Evolutionary conservation across 2,329 filamentous ascomycete species (phyloP).

Genomic region (Lasiodiplodia sp.): DNA sequence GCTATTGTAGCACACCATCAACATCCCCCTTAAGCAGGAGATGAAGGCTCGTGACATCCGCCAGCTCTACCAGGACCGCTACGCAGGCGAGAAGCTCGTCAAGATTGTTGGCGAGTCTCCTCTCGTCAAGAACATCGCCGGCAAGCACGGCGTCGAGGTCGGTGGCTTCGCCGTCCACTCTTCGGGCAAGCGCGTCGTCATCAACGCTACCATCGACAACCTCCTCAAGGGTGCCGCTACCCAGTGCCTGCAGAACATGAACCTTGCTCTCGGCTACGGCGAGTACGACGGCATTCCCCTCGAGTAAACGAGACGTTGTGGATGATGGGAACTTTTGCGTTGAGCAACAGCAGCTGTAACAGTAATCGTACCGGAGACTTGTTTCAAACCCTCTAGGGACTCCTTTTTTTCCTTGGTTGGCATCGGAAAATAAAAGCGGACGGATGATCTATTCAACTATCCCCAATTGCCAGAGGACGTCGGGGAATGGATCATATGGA

Average conservation of each 20-base stretch:
- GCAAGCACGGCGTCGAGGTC: conserved; percentile 90
- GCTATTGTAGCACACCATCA: conserved; percentile 75
- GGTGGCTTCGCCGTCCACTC: conserved; percentile 94
- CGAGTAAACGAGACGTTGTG: conserved; percentile 5
- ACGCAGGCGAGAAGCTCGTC: conserved; percentile 93
- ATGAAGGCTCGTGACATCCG: conserved; percentile 93
- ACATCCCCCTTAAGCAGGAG: conserved; percentile 81
- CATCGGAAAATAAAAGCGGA: conserved; percentile 11
- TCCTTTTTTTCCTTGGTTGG: conserved; percentile 7
- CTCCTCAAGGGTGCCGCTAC: conserved; percentile 91
- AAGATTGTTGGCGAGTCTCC: conserved; percentile 91
- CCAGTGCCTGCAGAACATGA: conserved; percentile 96
- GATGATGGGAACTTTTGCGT: not conserved
- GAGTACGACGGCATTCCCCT: conserved; percentile 86
- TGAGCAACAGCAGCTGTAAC: not conserved
- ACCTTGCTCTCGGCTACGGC: conserved; percentile 84
- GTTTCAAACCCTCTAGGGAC: not conserved
- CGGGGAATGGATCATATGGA: not conserved
- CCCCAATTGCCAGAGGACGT: not conserved
- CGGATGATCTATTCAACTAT: not conserved
- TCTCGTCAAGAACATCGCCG: conserved; percentile 81
- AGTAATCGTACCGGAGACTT: conserved; percentile 4
- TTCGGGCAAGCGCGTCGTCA: conserved; percentile 88
- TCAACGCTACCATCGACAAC: conserved; percentile 94
- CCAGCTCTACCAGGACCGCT: conserved; percentile 94